These are phyloP conservation scores for Zygoascus meyerae DNA, from an alignment of 1,139 yeast species.

Conservation along the genomic window DNA sequence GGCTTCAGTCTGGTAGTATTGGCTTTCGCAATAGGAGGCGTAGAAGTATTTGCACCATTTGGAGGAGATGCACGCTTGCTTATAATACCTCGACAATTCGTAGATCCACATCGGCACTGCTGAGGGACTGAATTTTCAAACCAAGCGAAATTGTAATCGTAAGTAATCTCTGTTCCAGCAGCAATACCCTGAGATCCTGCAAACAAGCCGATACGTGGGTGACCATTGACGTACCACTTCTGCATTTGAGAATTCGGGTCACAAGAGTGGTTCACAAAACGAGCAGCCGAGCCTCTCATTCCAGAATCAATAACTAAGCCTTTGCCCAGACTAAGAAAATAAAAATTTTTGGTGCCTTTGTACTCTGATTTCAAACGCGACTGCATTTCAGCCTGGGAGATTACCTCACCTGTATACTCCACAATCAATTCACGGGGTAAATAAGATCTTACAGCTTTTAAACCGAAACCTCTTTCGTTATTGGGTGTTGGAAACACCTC, in stretches of 20 bases:
- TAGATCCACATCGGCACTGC: conserved; percentile 36
- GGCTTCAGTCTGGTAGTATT: neutral
- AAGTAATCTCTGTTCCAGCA: conserved; percentile 37
- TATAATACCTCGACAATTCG: conserved; percentile 36
- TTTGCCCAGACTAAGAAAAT: conserved; percentile 35
- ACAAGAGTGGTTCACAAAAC: conserved; percentile 43
- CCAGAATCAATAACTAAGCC: conserved; percentile 39
- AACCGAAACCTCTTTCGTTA: conserved; percentile 33
- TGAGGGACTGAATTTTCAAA: conserved; percentile 37
- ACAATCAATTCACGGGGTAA: conserved; percentile 36
- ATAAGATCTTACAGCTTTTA: conserved; percentile 34
- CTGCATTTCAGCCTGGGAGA: conserved; percentile 33
- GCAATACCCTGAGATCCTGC: conserved; percentile 34
- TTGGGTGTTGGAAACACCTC: conserved; percentile 29
- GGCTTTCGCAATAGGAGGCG: neutral
- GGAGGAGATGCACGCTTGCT: conserved; percentile 20
- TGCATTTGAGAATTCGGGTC: conserved; percentile 40
- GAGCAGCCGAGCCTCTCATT: conserved; percentile 38
- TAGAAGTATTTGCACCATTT: neutral
- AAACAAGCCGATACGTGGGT: conserved; percentile 39
- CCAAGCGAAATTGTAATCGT: conserved; percentile 41
- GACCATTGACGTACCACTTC: conserved; percentile 38
- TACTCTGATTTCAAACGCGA: conserved; percentile 29
- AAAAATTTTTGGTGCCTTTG: conserved; percentile 28
- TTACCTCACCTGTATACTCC: conserved; percentile 43